These are phyloP conservation scores for Geosiphon pyriformis DNA, from an alignment of 192 early-diverging fungal species.

Conservation along the genomic window DNA sequence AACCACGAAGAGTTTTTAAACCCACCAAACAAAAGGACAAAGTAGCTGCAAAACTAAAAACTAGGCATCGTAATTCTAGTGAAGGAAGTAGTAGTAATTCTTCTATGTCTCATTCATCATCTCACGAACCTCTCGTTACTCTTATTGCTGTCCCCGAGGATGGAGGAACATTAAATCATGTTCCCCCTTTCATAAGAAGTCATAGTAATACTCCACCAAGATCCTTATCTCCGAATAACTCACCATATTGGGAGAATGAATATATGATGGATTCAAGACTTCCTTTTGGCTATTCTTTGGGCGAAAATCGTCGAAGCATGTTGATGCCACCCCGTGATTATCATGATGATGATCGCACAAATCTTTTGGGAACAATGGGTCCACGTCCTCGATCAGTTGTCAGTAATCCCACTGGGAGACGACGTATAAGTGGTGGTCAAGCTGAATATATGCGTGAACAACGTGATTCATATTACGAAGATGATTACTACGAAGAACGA, in stretches of 20 bases:
- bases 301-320: not conserved
- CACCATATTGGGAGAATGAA: not conserved
- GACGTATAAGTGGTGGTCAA: conserved; percentile 18
- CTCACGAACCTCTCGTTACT: conserved; percentile 9
- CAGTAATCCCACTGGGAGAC: not conserved
- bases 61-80: conserved; percentile 6
- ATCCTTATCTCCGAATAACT: conserved; percentile 20
- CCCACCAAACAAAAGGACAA: conserved; percentile 21
- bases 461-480: conserved; percentile 6
- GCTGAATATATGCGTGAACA: conserved; percentile 16
- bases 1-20: conserved; percentile 18
- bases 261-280: not conserved
- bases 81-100: conserved; percentile 3
- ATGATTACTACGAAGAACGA: conserved; percentile 20
- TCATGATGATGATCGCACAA: conserved; percentile 20
- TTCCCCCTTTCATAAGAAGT: not conserved
- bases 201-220: not conserved
- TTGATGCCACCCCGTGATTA: conserved; percentile 1
- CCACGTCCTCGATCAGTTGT: conserved; percentile 16
- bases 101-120: not conserved
- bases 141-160: not conserved
- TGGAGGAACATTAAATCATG: too few relatives aligned
- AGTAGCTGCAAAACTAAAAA: not conserved
- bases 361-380: not conserved
- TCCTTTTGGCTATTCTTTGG: not conserved